These are phyloP conservation scores for Harrya chromipes DNA, from an alignment of 768 basidiomycete species.

Conservation along the genomic window DNA sequence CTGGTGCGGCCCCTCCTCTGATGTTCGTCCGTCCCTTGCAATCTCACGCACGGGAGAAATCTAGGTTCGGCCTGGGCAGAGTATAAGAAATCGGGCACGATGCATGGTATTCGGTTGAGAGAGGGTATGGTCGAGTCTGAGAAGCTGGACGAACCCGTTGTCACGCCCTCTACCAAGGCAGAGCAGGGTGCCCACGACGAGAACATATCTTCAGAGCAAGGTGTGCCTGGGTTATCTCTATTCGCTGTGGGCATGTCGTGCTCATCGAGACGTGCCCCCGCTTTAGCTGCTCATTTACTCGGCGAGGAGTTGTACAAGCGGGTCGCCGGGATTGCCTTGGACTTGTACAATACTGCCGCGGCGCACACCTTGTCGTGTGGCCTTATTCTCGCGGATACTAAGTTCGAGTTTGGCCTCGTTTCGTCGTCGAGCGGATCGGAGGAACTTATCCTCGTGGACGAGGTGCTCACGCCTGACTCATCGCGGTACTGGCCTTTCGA, in stretches of 20 bases:
- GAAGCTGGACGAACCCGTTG: slow-evolving; percentile 76
- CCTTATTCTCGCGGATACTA: slow-evolving; percentile 95
- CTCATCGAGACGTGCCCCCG: neutral
- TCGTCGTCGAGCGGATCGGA: slow-evolving; percentile 34
- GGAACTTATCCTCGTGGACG: slow-evolving; percentile 86
- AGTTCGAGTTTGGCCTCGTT: slow-evolving; percentile 95
- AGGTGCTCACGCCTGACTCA: slow-evolving; percentile 96
- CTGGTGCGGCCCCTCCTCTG: slow-evolving; percentile 53
- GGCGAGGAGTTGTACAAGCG: slow-evolving; percentile 61
- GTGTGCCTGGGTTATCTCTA: slow-evolving; percentile 33
- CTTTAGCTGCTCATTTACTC: slow-evolving; percentile 59
- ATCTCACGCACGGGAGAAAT: slow-evolving; percentile 6
- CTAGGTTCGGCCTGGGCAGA: slow-evolving; percentile 95
- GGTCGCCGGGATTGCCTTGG: slow-evolving; percentile 58
- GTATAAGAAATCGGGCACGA: slow-evolving; percentile 83
- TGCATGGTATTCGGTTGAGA: slow-evolving; percentile 81
- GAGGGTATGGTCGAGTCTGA: slow-evolving; percentile 80
- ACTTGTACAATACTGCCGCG: slow-evolving; percentile 72
- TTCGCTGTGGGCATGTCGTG: neutral
- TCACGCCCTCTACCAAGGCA: slow-evolving; percentile 97
- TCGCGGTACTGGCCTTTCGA: slow-evolving; percentile 92
- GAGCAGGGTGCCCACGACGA: slow-evolving; percentile 94
- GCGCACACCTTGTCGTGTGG: slow-evolving; percentile 70
- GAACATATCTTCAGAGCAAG: slow-evolving; percentile 85
- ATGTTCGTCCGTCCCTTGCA: neutral